Base-by-base conservation (phyloP, 78 protist species). In the Dictyostelium capitatum region DNA sequence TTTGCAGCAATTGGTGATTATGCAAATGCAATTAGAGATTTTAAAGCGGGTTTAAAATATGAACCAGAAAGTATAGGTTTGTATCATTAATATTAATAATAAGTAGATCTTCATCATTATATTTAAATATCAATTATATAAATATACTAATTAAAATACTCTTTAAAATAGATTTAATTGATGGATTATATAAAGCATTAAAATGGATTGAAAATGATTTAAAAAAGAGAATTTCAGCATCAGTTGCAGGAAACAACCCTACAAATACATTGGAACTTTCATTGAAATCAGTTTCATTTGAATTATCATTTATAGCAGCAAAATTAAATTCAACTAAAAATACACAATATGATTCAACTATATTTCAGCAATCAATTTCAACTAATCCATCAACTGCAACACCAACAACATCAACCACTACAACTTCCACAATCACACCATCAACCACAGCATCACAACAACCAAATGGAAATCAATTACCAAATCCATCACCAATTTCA, bases 1-100 rank as follows among this genome's bases (percentile, higher is more conserved):
- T 85, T 64, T 59, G 23, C 73, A 23, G 83, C 92, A 0, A 85
- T 85, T 48, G 92, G 92, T 11, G 83, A 77, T 51, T 85, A 64
- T 64, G 25, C 62, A 12, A 23, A 72, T 1, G 82, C 92, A 1
- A 82, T 57, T 28, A 54, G 43, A n/a, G 92, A 85, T 77, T 85
- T 77, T 28, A 51, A 69, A 56, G 46, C 83, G 12, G 92, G 83
- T 64, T 80, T 85, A 23, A 85, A 77, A 30, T 77, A 62, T 62
- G 92, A 85, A 59, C 92, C 92, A 10, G 92, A 85, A 6, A 77
- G 84, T 59, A 25, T 85, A 37, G 43, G 43, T 37, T 37, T 3
- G 43, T 37, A 37, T 37, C 2, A 37, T 37, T 37, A n/a, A n/a
- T n/a, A n/a, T n/a, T n/a, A n/a, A n/a, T n/a, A n/a, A n/a, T n/a